A percentile compares a stretch with the other conserved stretches of the same genome.
These are phyloP conservation scores for Penicillium sp. DNA, from an alignment of 2,329 filamentous ascomycete genomes.

Conservation along the genomic window DNA sequence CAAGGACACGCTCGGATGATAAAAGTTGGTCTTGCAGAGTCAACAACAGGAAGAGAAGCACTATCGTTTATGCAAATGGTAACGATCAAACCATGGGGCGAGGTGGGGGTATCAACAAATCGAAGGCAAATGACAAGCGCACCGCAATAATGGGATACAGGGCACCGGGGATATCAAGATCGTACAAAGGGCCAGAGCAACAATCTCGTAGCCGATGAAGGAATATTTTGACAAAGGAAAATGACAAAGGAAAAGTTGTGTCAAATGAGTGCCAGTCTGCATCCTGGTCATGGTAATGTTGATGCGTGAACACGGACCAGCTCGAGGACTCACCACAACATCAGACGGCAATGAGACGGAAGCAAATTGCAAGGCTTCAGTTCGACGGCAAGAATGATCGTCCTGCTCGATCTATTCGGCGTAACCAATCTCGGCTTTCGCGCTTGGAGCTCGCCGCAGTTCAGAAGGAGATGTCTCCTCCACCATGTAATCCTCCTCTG, in stretches of 20 bases:
- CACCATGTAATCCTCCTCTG: slow-evolving; percentile 34
- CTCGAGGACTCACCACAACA: background rate
- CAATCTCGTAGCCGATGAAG: background rate
- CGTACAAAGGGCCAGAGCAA: slow-evolving; percentile 2
- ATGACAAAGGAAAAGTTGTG: slow-evolving; percentile 9
- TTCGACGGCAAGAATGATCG: background rate
- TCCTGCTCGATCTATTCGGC: slow-evolving; percentile 9
- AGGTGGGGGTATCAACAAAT: slow-evolving; percentile 27
- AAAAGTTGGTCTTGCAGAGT: slow-evolving; percentile 1
- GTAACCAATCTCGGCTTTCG: slow-evolving; percentile 22
- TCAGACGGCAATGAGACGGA: background rate
- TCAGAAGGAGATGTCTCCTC: slow-evolving; percentile 30
- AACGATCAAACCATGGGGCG: slow-evolving; percentile 17
- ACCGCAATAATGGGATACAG: slow-evolving; percentile 7
- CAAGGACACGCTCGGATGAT: background rate
- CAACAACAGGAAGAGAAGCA: slow-evolving; percentile 11
- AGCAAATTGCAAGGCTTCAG: background rate
- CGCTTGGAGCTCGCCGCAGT: slow-evolving; percentile 56
- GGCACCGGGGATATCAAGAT: slow-evolving; percentile 5
- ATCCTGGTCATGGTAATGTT: background rate
- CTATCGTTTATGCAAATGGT: slow-evolving; percentile 19
- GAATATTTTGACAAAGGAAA: slow-evolving; percentile 9
- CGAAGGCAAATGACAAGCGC: slow-evolving; percentile 12
- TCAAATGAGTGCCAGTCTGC: slow-evolving; percentile 27
- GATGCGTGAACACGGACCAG: background rate